Conservation (phyloP, 192 early-diverging fungal genomes). For the Lunasporangiospora selenospora region DNA sequence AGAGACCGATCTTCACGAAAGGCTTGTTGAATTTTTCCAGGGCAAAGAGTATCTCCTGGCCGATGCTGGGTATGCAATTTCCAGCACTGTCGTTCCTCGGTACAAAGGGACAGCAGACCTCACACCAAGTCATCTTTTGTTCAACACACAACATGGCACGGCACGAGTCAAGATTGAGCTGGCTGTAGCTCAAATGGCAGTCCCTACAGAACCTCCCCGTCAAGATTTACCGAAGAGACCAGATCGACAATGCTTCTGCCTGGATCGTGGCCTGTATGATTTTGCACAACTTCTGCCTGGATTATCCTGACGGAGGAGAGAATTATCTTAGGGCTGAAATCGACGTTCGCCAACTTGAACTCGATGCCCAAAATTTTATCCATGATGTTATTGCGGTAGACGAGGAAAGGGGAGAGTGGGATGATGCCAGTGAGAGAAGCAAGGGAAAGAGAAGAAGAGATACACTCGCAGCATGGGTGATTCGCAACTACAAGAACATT, state of each 20-base stretch:
- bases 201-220: constrained; percentile 6
- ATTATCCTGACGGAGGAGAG: not conserved
- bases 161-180: constrained; percentile 6
- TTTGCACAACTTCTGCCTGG: not conserved
- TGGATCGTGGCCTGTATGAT: constrained; percentile 2
- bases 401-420: not conserved
- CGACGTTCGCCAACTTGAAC: not conserved
- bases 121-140: not conserved
- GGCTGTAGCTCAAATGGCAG: constrained; percentile 2
- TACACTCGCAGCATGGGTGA: too few relatives aligned
- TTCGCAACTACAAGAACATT: too few relatives aligned
- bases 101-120: not conserved
- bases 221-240: not conserved
- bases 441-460: not conserved
- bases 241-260: not conserved
- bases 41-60: not conserved
- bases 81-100: not conserved
- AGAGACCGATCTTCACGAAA: not conserved
- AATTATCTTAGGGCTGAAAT: not conserved
- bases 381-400: not conserved
- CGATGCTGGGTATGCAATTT: not conserved
- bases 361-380: not conserved
- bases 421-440: too few relatives aligned
- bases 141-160: not conserved
- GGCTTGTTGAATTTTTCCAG: not conserved